Base-by-base conservation (phyloP, 1,284 basidiomycete genomes). In the Sanghuangporus baumii region DNA sequence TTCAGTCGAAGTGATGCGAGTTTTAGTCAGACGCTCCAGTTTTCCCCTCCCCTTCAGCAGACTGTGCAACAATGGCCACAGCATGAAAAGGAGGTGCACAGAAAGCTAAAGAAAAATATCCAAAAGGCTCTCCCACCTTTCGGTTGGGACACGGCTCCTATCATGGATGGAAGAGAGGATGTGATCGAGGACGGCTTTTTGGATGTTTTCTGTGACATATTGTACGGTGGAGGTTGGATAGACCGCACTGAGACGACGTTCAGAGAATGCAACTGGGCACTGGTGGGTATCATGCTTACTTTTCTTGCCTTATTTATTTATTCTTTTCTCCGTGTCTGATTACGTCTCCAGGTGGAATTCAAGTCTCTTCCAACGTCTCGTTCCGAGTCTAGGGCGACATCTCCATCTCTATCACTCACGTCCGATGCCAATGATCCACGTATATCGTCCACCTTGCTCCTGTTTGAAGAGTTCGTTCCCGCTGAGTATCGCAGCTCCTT, bases 401-500 rank as follows among this genome's bases (percentile, higher is more conserved):
- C 46, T 6, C 12, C 60, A 12, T 61, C 51, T 14, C 59, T 47
- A 2, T 61, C 59, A 2, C 61, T 63, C 20, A 56, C 54, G 6
- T 34, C 60, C 16, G 56, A 65, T 23, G 18, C 54, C 12, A 61
- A 67, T 48, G 86, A 88, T 67, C 86, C 84, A 0, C 79, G 86
- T 16, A 82, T 78, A 0, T 74, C 80, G 11, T 75, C 81, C 0
- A 81, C 85, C 0, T 80, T 91, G 51, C 82, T 94, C 59, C 78
- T 96, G 6, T 94, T 92, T 68, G 93, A 96, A 74, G 93, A 95
- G 70, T 91, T 91, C 63, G 90, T 96, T 3, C 93, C 93, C 0
- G 75, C 86, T 55, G 91, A 94, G 69, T 95, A 95, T 69, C 83
- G 92, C 38, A 83, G 89, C 62, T 87, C 90, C 63, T 81, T 96